A percentile compares a stretch with the other conserved stretches of the same genome.
These are phyloP conservation scores for Aspergillus brasiliensis DNA, from an alignment of 2,329 filamentous ascomycete genomes.

Conservation along the genomic window DNA sequence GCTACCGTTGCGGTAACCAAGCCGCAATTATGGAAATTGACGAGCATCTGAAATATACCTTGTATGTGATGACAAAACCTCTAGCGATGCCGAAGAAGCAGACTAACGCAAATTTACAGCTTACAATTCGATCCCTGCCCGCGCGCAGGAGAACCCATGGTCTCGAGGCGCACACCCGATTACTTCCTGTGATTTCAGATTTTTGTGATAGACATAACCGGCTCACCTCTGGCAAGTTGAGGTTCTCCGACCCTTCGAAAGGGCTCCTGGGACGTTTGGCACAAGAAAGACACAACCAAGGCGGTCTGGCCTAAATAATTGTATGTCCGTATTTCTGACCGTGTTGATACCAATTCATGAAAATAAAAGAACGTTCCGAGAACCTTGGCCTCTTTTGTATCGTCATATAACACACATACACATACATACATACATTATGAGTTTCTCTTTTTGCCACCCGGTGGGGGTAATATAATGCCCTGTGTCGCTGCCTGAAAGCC, in stretches of 20 bases:
- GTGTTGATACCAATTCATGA: conserved; percentile 46
- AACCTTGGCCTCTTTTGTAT: not conserved
- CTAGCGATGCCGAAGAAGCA: conserved; percentile 2
- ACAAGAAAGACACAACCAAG: conserved; percentile 29
- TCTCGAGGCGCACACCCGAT: conserved; percentile 93
- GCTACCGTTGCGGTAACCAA: conserved; percentile 98
- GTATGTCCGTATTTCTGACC: conserved; percentile 38
- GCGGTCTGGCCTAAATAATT: conserved; percentile 35
- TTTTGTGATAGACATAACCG: conserved; percentile 37
- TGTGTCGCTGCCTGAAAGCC: not conserved
- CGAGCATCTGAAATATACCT: conserved; percentile 98
- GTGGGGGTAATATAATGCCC: not conserved
- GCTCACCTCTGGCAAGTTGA: conserved; percentile 24
- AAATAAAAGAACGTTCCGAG: conserved; percentile 40
- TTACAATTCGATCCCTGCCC: conserved; percentile 99
- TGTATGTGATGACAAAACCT: conserved; percentile 65
- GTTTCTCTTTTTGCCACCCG: not conserved
- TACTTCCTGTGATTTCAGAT: conserved; percentile 83
- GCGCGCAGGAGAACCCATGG: conserved; percentile 96
- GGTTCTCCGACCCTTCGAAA: conserved; percentile 26
- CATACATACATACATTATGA: not conserved
- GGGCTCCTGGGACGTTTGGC: conserved; percentile 31
- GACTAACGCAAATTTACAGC: conserved; percentile 55
- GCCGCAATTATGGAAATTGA: conserved; percentile 99
- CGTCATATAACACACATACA: too few relatives aligned